phyloP scores from a whole-genome alignment of 371 early-diverging fungal genomes.

The Mortierella sp. region DNA sequence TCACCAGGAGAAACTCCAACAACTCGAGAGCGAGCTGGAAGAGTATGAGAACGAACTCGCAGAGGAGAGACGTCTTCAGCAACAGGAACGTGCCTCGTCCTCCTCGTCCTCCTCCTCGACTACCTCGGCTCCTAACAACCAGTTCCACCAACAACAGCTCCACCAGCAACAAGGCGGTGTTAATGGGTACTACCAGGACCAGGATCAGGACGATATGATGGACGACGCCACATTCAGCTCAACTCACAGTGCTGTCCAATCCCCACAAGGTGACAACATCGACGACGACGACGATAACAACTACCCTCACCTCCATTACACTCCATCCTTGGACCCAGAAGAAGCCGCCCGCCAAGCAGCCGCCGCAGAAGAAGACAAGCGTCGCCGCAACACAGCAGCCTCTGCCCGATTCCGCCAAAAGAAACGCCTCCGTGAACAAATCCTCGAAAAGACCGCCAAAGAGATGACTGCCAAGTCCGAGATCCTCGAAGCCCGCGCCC shows the following conservation, averaged over 20 bases:
- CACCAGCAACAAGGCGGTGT: background rate
- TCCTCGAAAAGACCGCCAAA: conserved; percentile 83
- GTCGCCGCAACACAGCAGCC: conserved; percentile 94
- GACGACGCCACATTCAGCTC: conserved; percentile 4
- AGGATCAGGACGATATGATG: conserved; percentile 15
- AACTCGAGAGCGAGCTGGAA: conserved; percentile 38
- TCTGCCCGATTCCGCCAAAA: conserved; percentile 96
- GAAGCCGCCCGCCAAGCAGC: conserved; percentile 15
- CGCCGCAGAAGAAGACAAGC: conserved; percentile 82
- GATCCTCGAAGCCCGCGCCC: conserved; percentile 76
- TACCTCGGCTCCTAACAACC: background rate
- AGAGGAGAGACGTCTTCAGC: conserved; percentile 25
- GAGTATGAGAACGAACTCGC: conserved; percentile 39
- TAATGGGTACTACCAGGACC: background rate
- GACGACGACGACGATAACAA: conserved; percentile 4
- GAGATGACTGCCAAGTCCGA: conserved; percentile 86
- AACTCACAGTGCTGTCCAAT: background rate
- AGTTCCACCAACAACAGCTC: conserved; percentile 1
- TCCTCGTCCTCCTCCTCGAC: background rate
- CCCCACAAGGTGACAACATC: conserved; percentile 12
- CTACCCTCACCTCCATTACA: background rate
- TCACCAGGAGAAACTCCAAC: conserved; percentile 39
- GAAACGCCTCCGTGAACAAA: conserved; percentile 92
- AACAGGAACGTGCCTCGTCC: conserved; percentile 11
- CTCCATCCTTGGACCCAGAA: background rate